A percentile compares a stretch with the other conserved stretches of the same genome.
These are phyloP conservation scores for Jatropha curcas DNA, from an alignment of 345 rosid species.

Conservation along the genomic window DNA sequence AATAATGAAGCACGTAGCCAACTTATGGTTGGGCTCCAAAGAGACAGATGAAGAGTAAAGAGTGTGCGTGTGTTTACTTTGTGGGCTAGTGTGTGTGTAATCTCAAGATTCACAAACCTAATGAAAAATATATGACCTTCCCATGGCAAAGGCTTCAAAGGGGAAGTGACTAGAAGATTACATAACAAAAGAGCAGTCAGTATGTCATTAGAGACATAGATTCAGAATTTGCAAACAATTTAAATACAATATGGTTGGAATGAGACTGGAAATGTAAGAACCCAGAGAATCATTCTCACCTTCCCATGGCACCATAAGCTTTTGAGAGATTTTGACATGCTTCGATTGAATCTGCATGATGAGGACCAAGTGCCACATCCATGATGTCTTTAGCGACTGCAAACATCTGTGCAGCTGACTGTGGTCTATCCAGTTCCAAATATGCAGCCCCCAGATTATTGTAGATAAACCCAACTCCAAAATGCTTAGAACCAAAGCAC, in stretches of 20 bases:
- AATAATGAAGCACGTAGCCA: not conserved
- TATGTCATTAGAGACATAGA: not conserved
- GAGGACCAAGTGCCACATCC: slow-evolving; percentile 95
- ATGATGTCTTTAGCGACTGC: slow-evolving; percentile 89
- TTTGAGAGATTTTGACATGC: slow-evolving; percentile 92
- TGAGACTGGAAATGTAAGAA: slow-evolving; percentile 14
- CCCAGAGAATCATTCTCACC: slow-evolving; percentile 41
- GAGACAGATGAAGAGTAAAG: not conserved
- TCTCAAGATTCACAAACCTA: not conserved
- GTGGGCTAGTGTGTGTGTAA: not conserved
- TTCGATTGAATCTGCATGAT: slow-evolving; percentile 84
- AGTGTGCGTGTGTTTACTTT: too few species aligned
- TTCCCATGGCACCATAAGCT: slow-evolving; percentile 78
- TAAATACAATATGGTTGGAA: not conserved
- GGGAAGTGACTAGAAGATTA: not conserved
- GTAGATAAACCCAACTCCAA: slow-evolving; percentile 85
- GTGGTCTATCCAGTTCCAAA: slow-evolving; percentile 84
- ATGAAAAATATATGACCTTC: not conserved
- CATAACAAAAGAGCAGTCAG: not conserved
- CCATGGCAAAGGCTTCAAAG: slow-evolving; percentile 6
- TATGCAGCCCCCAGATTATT: slow-evolving; percentile 96
- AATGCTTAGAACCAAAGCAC: slow-evolving; percentile 91
- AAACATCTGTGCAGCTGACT: slow-evolving; percentile 95
- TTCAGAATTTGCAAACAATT: slow-evolving; percentile 6
- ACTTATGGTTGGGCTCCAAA: not conserved